Evolutionary conservation across 2,329 filamentous ascomycete genomes (phyloP).

Genomic region (Fusarium napiforme): DNA sequence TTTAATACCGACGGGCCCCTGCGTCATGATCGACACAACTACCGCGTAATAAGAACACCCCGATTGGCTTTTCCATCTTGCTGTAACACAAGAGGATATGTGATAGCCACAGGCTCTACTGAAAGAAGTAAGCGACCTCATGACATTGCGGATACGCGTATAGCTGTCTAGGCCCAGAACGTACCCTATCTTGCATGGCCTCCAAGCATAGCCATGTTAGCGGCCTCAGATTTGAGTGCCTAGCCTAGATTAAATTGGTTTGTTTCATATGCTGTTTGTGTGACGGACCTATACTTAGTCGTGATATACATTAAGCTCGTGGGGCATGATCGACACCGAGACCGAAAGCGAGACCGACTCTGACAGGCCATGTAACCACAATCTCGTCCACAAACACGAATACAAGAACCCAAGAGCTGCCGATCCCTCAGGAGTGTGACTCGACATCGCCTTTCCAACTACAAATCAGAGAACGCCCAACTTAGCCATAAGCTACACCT

Average conservation of each 20-base stretch:
- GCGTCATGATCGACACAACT: not conserved
- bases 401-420: not conserved
- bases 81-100: not conserved
- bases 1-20: fast-evolving
- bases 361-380: not conserved
- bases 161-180: fast-evolving
- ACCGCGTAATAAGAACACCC: not conserved
- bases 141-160: not conserved
- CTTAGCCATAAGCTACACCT: fast-evolving
- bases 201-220: fast-evolving
- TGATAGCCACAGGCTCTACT: not conserved
- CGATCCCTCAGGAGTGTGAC: not conserved
- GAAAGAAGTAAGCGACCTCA: not conserved
- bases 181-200: not conserved
- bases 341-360: not conserved
- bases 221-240: too few relatives aligned
- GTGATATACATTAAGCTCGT: not conserved
- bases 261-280: too few relatives aligned
- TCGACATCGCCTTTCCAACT: fast-evolving
- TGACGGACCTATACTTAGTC: not conserved
- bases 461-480: too few relatives aligned
- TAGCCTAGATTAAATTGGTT: not conserved
- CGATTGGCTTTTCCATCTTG: too few relatives aligned
- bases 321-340: not conserved
- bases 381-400: not conserved